A percentile compares a stretch with the other conserved stretches of the same genome.
These are phyloP conservation scores for Chalciporus chontae DNA, from an alignment of 768 basidiomycete species.

Conservation along the genomic window DNA sequence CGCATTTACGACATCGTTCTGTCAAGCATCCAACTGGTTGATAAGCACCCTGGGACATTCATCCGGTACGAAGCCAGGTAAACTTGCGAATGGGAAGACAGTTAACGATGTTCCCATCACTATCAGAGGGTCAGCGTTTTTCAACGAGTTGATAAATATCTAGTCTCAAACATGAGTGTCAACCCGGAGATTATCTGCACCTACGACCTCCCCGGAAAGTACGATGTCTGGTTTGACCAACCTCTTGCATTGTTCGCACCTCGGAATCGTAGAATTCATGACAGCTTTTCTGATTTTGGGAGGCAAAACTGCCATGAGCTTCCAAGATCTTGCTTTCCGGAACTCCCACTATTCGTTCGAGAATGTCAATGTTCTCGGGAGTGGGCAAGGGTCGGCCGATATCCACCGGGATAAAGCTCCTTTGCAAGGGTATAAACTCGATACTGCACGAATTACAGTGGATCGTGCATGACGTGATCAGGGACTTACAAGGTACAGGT, in stretches of 20 bases:
- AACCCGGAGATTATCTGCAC: slow-evolving; percentile 19
- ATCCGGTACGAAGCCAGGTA: slow-evolving; percentile 53
- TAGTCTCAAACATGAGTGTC: background rate
- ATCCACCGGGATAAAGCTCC: slow-evolving; percentile 89
- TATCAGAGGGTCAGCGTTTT: slow-evolving; percentile 79
- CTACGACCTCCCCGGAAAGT: slow-evolving; percentile 80
- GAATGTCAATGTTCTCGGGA: slow-evolving; percentile 93
- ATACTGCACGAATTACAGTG: background rate
- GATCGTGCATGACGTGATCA: background rate
- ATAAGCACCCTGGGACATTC: slow-evolving; percentile 78
- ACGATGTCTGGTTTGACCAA: slow-evolving; percentile 91
- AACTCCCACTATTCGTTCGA: slow-evolving; percentile 82
- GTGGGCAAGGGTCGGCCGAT: slow-evolving; percentile 85
- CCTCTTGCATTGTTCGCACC: slow-evolving; percentile 64
- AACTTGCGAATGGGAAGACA: slow-evolving; percentile 83
- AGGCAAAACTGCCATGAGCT: slow-evolving; percentile 94
- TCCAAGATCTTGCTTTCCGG: slow-evolving; percentile 76
- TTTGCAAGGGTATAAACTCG: slow-evolving; percentile 87
- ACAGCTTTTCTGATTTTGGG: slow-evolving; percentile 53
- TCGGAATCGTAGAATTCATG: slow-evolving; percentile 51
- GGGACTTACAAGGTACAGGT: slow-evolving; percentile 71
- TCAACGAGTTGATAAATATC: slow-evolving; percentile 45
- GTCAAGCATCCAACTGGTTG: slow-evolving; percentile 74
- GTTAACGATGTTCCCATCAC: slow-evolving; percentile 89
- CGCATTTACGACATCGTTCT: slow-evolving; percentile 66